Percentiles rank a stretch among this genome's conserved stretches.
These are phyloP conservation scores for Aspergillus puulaauensis DNA, from an alignment of 2,329 filamentous ascomycete species.

Conservation along the genomic window DNA sequence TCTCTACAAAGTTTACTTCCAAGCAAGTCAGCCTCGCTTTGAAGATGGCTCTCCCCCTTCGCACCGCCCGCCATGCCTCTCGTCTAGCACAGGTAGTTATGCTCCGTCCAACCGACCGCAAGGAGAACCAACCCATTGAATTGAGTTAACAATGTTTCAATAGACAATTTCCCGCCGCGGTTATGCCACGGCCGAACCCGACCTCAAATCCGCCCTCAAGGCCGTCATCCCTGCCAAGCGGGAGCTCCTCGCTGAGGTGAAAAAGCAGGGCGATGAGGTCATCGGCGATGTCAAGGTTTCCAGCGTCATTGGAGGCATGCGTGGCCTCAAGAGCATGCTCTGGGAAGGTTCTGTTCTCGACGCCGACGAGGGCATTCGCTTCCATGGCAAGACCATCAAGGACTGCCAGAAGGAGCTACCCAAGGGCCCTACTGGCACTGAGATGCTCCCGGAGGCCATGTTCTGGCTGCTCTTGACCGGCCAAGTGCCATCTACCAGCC, in stretches of 20 bases:
- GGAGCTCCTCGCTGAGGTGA: slow-evolving; percentile 91
- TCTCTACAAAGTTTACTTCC: background rate
- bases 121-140: background rate
- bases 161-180: slow-evolving; percentile 21
- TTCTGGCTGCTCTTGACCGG: slow-evolving; percentile 98
- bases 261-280: slow-evolving; percentile 75
- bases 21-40: slow-evolving; percentile 13
- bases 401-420: slow-evolving; percentile 93
- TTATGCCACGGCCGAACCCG: slow-evolving; percentile 71
- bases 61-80: slow-evolving; percentile 39
- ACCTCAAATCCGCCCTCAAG: slow-evolving; percentile 84
- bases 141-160: background rate
- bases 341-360: slow-evolving; percentile 99
- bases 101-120: background rate
- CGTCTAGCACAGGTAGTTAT: slow-evolving; percentile 38
- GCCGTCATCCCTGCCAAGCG: slow-evolving; percentile 87
- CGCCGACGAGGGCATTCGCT: slow-evolving; percentile 94
- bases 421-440: slow-evolving; percentile 83
- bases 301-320: slow-evolving; percentile 94
- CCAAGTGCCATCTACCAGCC: slow-evolving; percentile 77
- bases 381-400: slow-evolving; percentile 97
- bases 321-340: slow-evolving; percentile 94
- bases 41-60: slow-evolving; percentile 26
- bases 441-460: slow-evolving; percentile 99
- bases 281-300: slow-evolving; percentile 92